These are phyloP conservation scores for Kernera saxatilis DNA, from an alignment of 345 rosid genomes.

Conservation along the genomic window DNA sequence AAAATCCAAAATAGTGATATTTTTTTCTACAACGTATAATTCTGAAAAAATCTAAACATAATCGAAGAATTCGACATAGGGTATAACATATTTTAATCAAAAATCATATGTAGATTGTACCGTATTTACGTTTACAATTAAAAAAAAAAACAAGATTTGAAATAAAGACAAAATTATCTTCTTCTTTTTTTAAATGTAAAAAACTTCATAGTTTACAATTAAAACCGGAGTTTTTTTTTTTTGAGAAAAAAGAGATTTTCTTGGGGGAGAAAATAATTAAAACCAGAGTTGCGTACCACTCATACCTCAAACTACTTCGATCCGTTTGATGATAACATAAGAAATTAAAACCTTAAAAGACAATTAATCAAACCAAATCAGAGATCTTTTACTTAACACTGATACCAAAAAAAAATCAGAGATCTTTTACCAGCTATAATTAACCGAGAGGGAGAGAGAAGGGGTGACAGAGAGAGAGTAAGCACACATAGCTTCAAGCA, in stretches of 20 bases:
- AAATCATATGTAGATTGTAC: neutral
- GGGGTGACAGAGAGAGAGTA: constrained; percentile 83
- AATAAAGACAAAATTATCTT: too few relatives aligned
- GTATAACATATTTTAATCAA: neutral
- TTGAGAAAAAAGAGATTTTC: too few relatives aligned
- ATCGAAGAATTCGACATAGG: neutral
- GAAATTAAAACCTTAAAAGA: neutral
- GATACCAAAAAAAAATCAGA: too few relatives aligned
- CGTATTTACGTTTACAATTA: too few relatives aligned
- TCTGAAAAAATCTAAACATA: neutral
- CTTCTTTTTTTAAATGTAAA: too few relatives aligned
- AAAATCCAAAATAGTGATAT: neutral
- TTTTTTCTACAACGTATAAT: neutral
- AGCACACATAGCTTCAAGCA: constrained; percentile 92
- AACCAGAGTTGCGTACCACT: too few relatives aligned
- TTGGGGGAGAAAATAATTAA: too few relatives aligned
- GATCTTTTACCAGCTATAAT: neutral
- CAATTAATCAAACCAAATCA: neutral
- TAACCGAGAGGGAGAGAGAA: constrained; percentile 21
- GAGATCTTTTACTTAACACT: neutral
- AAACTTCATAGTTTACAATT: too few relatives aligned
- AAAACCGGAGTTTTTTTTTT: too few relatives aligned
- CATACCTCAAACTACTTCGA: neutral
- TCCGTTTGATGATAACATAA: neutral
- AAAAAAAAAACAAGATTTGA: too few relatives aligned